Evolutionary conservation across 2,329 filamentous ascomycete genomes (phyloP).

Genomic region (Botryotinia globosa): DNA sequence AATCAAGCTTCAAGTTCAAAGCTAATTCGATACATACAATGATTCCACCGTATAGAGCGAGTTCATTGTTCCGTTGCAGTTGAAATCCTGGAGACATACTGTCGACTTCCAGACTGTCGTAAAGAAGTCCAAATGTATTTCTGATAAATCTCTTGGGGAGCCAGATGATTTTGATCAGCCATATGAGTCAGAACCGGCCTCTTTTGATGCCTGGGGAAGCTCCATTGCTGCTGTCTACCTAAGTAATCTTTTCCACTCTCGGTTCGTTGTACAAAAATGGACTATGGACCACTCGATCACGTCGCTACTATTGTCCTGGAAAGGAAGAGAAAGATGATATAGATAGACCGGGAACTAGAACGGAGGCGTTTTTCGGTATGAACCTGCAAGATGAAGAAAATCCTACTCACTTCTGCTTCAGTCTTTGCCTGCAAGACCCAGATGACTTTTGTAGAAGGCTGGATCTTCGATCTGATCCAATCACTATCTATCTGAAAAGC

Average conservation of each 20-base stretch:
- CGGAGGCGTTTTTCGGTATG: background rate
- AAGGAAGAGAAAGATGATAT: background rate
- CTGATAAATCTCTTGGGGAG: background rate
- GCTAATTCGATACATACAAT: too few relatives aligned
- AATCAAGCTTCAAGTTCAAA: background rate
- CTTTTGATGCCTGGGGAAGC: background rate
- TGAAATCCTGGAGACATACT: background rate
- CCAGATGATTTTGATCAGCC: background rate
- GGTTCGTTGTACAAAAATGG: background rate
- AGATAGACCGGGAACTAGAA: background rate
- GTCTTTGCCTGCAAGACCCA: conserved; percentile 56
- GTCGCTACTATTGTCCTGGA: background rate
- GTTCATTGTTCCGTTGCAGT: background rate
- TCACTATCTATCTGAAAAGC: conserved; percentile 83
- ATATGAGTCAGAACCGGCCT: background rate
- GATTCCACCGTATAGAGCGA: background rate
- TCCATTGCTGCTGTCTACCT: background rate
- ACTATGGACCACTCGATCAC: background rate
- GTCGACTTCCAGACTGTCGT: background rate
- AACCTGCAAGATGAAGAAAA: background rate
- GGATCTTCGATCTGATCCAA: conserved; percentile 53
- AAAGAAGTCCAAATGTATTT: background rate
- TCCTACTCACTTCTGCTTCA: conserved; percentile 49
- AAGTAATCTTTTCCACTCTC: background rate
- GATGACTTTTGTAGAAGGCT: conserved; percentile 59